Conservation (phyloP, 2,329 filamentous ascomycete genomes). For the Aspergillus alliaceus region DNA sequence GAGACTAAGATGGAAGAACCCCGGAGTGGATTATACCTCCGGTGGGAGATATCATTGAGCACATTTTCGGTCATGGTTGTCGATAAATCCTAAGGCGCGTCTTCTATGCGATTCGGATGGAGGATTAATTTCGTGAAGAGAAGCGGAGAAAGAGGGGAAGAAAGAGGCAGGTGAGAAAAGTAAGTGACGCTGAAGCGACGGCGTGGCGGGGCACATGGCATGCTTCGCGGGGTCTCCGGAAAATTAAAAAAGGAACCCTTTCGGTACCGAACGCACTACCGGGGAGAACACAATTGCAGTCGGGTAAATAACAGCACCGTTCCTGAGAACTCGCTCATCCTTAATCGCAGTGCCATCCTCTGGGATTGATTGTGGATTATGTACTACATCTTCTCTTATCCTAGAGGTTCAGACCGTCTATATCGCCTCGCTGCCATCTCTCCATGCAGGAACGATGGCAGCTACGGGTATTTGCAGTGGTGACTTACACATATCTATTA, state of each 20-base stretch:
- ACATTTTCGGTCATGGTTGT: slow-evolving; percentile 68
- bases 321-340: background rate
- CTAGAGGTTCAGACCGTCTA: background rate
- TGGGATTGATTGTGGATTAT: too few species aligned
- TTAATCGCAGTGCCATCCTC: background rate
- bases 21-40: slow-evolving; percentile 87
- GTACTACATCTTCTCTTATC: too few species aligned
- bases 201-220: slow-evolving; percentile 9
- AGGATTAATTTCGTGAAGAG: background rate
- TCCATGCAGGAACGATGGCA: background rate
- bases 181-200: background rate
- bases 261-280: slow-evolving; percentile 2
- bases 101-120: background rate
- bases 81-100: background rate
- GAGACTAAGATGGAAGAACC: slow-evolving; percentile 93
- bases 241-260: slow-evolving; percentile 1
- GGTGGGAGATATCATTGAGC: slow-evolving; percentile 93
- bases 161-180: slow-evolving; percentile 2
- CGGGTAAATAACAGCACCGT: background rate
- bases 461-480: background rate
- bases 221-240: slow-evolving; percentile 24
- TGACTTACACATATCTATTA: background rate
- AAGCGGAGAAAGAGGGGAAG: background rate
- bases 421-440: background rate
- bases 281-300: background rate